These are phyloP conservation scores for Gyrodon lividus DNA, from an alignment of 768 basidiomycete genomes.

Conservation along the genomic window DNA sequence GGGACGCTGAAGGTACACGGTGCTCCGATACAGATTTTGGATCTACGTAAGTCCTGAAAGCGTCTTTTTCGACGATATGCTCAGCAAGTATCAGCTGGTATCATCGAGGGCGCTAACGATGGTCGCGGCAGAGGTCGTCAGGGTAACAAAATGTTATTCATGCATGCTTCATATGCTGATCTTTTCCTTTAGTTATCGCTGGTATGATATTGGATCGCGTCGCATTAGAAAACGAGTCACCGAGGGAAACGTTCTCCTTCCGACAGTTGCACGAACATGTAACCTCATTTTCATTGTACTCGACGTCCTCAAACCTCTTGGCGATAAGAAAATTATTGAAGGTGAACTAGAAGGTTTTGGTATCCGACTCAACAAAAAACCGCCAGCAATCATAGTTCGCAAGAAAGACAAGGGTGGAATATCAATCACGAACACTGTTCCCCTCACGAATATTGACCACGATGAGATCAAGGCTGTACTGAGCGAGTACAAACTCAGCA, in stretches of 20 bases:
- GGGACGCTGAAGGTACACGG: constrained; percentile 94
- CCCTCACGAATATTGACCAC: constrained; percentile 91
- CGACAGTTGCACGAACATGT: constrained; percentile 90
- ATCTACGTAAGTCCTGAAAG: constrained; percentile 64
- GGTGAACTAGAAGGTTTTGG: constrained; percentile 97
- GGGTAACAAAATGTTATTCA: constrained; percentile 44
- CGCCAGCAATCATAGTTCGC: constrained; percentile 81
- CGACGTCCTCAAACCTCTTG: constrained; percentile 97
- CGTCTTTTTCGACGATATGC: background rate
- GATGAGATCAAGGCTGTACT: constrained; percentile 95
- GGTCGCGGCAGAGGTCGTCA: constrained; percentile 96
- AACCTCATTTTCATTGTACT: constrained; percentile 98
- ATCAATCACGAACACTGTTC: constrained; percentile 94
- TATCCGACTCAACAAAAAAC: constrained; percentile 92
- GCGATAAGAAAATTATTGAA: constrained; percentile 91
- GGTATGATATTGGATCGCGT: constrained; percentile 44
- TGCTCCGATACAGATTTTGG: constrained; percentile 92
- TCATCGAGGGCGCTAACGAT: constrained; percentile 97
- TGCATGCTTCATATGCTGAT: constrained; percentile 20
- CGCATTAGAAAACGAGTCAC: constrained; percentile 3
- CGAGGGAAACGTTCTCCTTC: constrained; percentile 3
- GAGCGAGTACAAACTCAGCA: constrained; percentile 89
- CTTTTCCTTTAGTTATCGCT: constrained; percentile 57
- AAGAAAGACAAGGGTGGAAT: constrained; percentile 90
- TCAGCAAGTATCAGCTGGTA: constrained; percentile 65